phyloP scores from a whole-genome alignment of 768 basidiomycete genomes.

The Trametes punicea region DNA sequence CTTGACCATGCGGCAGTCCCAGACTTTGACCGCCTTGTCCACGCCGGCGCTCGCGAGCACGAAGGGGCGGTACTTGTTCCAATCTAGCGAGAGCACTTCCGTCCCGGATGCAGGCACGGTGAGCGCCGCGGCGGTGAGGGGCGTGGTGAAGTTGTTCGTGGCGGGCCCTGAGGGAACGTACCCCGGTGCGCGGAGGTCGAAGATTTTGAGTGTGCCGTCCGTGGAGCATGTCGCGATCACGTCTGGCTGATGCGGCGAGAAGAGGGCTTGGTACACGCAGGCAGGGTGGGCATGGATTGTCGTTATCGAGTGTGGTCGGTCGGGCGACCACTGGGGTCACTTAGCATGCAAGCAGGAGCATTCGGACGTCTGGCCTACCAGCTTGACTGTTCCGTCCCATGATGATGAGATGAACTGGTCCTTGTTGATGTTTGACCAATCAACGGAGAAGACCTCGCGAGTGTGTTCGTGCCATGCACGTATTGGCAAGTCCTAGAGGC shows the following conservation, averaged over 20 bases:
- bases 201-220: conserved; percentile 81
- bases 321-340: conserved; percentile 75
- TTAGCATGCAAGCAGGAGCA: not conserved
- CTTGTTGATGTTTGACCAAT: conserved; percentile 95
- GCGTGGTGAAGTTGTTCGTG: conserved; percentile 57
- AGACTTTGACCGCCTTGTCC: conserved; percentile 71
- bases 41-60: conserved; percentile 76
- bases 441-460: conserved; percentile 87
- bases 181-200: conserved; percentile 68
- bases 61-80: conserved; percentile 89
- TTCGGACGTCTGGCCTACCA: conserved; percentile 50
- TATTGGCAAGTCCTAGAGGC: conserved; percentile 77
- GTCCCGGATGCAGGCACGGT: conserved; percentile 75
- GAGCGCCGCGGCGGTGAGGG: conserved; percentile 66
- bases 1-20: conserved; percentile 87
- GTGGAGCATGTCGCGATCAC: conserved; percentile 80
- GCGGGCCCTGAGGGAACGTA: conserved; percentile 48
- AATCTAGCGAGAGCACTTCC: conserved; percentile 81
- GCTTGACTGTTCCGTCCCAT: conserved; percentile 89
- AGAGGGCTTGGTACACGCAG: conserved; percentile 88
- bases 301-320: conserved; percentile 69
- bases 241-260: conserved; percentile 89
- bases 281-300: conserved; percentile 82
- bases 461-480: conserved; percentile 93
- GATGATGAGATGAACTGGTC: conserved; percentile 82